These are phyloP conservation scores for Auricularia cornea DNA, from an alignment of 768 basidiomycete species.

Conservation along the genomic window DNA sequence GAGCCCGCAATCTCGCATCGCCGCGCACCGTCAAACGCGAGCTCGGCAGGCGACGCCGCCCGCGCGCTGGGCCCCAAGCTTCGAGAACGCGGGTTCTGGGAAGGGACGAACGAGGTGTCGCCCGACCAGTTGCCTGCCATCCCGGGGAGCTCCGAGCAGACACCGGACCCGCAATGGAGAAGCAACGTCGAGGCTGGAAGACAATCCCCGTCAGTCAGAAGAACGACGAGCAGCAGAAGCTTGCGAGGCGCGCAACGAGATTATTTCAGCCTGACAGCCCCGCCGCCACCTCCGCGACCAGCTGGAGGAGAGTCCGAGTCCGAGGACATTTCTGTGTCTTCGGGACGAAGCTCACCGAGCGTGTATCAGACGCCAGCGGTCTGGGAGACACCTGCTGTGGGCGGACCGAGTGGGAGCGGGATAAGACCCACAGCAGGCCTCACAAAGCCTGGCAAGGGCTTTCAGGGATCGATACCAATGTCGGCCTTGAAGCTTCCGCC, in stretches of 20 bases:
- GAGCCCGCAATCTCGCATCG: neutral
- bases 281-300: neutral
- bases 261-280: neutral
- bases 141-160: conserved; percentile 19
- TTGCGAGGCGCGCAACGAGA: neutral
- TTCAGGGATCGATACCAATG: neutral
- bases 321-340: neutral
- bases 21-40: neutral
- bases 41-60: neutral
- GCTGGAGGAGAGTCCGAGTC: neutral
- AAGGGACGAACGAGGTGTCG: conserved; percentile 58
- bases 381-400: neutral
- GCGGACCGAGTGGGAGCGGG: neutral
- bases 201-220: conserved; percentile 6
- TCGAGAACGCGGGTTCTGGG: conserved; percentile 52
- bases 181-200: conserved; percentile 16
- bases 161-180: conserved; percentile 22
- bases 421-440: neutral
- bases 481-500: neutral
- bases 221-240: neutral
- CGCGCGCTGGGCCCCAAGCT: neutral
- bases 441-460: neutral
- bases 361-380: neutral
- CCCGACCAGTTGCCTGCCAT: conserved; percentile 18
- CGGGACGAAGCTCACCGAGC: neutral